phyloP scores from a whole-genome alignment of 495 filamentous ascomycete genomes.

The Lepraria neglecta region DNA sequence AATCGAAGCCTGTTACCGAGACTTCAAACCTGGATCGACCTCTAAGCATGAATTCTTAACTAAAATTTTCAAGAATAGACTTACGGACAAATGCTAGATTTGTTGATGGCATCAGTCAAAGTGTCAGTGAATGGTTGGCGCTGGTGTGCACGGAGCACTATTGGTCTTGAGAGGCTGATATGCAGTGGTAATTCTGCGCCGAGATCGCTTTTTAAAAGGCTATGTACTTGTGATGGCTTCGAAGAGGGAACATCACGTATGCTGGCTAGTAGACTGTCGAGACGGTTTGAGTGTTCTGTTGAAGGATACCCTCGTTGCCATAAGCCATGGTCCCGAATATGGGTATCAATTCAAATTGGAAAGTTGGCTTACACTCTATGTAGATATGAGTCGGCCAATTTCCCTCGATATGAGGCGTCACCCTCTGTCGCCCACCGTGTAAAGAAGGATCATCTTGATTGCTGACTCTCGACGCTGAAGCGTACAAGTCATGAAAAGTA shows the following conservation, averaged over 20 bases:
- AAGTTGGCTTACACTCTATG: constrained; percentile 70
- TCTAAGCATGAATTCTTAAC: constrained; percentile 10
- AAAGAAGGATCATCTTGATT: constrained; percentile 73
- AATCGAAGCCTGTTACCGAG: constrained; percentile 44
- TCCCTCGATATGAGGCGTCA: constrained; percentile 76
- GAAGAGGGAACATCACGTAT: constrained; percentile 24
- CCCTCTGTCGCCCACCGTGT: constrained; percentile 75
- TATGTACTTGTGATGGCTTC: constrained; percentile 37
- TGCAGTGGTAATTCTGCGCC: constrained; percentile 77
- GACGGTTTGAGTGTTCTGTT: constrained; percentile 45
- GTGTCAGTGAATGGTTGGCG: constrained; percentile 54
- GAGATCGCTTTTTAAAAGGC: constrained; percentile 67
- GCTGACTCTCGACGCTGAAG: constrained; percentile 54
- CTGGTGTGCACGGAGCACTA: constrained; percentile 59
- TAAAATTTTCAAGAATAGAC: background rate
- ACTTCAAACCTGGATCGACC: constrained; percentile 46
- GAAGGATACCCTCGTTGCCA: constrained; percentile 61
- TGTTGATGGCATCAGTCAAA: constrained; percentile 37
- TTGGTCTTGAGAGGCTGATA: constrained; percentile 75
- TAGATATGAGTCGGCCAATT: constrained; percentile 93
- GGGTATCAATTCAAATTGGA: background rate
- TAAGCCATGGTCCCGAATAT: constrained; percentile 30
- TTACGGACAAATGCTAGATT: constrained; percentile 43
- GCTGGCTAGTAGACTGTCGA: constrained; percentile 48
- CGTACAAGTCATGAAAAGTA: constrained; percentile 83